Base-by-base conservation (phyloP, 305 asterid genomes). In the Fraxinus velutina region DNA sequence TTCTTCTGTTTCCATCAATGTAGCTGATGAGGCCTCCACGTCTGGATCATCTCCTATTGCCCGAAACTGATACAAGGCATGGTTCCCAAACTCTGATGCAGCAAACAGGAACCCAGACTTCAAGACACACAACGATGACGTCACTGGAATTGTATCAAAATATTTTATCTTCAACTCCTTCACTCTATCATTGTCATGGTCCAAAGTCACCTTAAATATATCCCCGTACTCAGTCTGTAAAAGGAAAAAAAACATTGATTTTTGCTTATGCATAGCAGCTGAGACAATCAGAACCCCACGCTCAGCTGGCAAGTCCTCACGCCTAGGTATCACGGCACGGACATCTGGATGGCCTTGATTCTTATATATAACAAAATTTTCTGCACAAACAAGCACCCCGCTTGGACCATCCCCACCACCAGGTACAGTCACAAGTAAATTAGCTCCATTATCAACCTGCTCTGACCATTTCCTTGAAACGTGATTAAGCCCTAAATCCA, bases 351-450 rank as follows among this genome's bases (percentile, higher is more conserved):
- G 99, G 27, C 98, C 98, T 89, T 91, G 97, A 86, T 96, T 93
- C 91, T 94, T 96, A 89, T 96, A 96, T 64, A 96, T 94, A 36
- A 96, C 97, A 75, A 96, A 96, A 90, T 96, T 96, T 84, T 96
- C 98, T 0, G 97, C 97, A 86, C 99, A 96, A 71, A 96, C 99
- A 83, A 96, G 97, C 88, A 96, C 99, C 37, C 99, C 98, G 86
- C 99, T 96, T 0, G 99, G 99, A 22, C 99, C 98, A 88, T 96
- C 98, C 75, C 95, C 99, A 77, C 99, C 99, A 75, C 99, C 99
- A 0, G 99, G 99, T 21, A 96, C 99, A 64, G 98, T 94, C 78
- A 96, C 98, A 73, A 96, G 96, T 91, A 96, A 75, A 88, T 96
- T 96, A 74, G 98, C 99, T 75, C 98, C 99, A 81, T 94, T 93